Evolutionary conservation across 1,139 yeast genomes (phyloP).

Genomic region (Debaryomycetaceae sp.): DNA sequence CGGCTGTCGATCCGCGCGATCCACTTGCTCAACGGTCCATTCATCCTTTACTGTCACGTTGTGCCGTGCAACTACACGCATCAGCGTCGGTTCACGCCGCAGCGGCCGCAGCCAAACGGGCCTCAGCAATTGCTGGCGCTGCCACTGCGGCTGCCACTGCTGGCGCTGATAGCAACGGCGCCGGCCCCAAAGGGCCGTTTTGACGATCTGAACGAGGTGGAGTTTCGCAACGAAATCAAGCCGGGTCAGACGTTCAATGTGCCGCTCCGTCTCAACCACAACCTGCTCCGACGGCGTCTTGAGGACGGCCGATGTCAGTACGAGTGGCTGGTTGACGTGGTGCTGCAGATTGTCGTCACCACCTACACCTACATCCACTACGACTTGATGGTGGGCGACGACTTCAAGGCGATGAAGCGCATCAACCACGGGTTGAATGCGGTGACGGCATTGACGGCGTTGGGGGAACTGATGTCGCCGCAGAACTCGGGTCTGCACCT

Average conservation of each 20-base stretch:
- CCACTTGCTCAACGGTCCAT: constrained; percentile 56
- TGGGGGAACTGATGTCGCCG: too few relatives aligned
- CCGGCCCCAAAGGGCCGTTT: constrained; percentile 22
- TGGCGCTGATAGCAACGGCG: background rate
- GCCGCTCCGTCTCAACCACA: constrained; percentile 42
- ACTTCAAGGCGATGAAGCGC: constrained; percentile 27
- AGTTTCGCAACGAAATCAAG: constrained; percentile 42
- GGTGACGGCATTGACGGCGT: too few relatives aligned
- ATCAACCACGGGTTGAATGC: constrained; percentile 22
- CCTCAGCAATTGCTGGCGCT: background rate
- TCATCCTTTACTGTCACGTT: constrained; percentile 54
- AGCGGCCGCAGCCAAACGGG: background rate
- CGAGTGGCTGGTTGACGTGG: constrained; percentile 77
- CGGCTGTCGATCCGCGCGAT: constrained; percentile 48
- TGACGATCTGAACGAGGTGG: constrained; percentile 28
- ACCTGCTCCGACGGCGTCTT: constrained; percentile 23
- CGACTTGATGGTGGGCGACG: constrained; percentile 58
- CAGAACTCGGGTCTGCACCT: too few relatives aligned
- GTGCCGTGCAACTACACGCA: constrained; percentile 47
- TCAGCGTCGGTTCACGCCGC: constrained; percentile 19
- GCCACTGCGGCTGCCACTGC: too few relatives aligned
- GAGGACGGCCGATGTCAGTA: constrained; percentile 34
- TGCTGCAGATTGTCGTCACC: constrained; percentile 78
- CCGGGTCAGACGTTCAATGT: constrained; percentile 63
- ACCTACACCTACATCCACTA: constrained; percentile 60